Evolutionary conservation across 2,329 filamentous ascomycete genomes (phyloP).

Genomic region (Epichloe festucae): DNA sequence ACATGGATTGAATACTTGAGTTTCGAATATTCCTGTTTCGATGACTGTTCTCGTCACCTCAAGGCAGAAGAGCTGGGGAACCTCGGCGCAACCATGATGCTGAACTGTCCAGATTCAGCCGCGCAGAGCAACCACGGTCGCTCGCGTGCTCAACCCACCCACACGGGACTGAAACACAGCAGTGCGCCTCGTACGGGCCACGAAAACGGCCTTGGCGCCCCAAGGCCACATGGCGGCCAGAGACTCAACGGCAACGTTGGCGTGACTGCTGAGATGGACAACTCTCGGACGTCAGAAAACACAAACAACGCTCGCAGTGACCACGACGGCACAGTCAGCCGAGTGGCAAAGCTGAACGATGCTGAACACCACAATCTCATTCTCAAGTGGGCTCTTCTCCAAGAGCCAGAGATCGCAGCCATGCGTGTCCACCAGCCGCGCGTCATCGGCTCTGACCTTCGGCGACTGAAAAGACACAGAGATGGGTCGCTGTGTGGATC

Average conservation of each 20-base stretch:
- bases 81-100: neutral
- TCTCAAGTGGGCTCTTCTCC: constrained; percentile 1
- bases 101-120: neutral
- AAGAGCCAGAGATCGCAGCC: constrained; percentile 4
- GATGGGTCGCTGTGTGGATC: neutral
- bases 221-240: neutral
- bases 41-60: neutral
- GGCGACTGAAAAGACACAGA: neutral
- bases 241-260: neutral
- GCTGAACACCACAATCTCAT: constrained; percentile 2
- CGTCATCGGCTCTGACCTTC: neutral
- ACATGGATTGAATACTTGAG: constrained; percentile 6
- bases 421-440: neutral
- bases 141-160: neutral
- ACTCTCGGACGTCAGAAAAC: neutral
- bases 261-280: neutral
- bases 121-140: neutral
- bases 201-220: neutral
- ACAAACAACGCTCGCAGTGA: neutral
- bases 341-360: neutral
- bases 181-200: neutral
- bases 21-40: constrained; percentile 4
- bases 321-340: neutral
- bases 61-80: neutral
- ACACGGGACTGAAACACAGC: neutral